phyloP scores from a whole-genome alignment of 805 yeast genomes.

The Candida stauntonica region DNA sequence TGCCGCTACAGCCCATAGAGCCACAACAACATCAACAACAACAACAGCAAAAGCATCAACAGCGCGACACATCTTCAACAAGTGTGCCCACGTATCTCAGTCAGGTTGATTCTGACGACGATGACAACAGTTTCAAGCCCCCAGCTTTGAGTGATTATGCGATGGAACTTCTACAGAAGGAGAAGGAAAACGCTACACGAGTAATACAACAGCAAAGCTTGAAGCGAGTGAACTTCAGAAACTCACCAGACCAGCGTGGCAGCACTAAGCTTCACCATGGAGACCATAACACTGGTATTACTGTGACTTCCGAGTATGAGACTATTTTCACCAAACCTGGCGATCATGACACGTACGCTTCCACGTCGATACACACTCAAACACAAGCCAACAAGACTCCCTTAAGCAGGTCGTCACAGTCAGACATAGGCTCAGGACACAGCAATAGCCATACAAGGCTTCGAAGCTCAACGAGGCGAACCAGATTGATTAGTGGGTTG shows the following conservation, averaged over 20 bases:
- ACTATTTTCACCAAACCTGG: constrained; percentile 22
- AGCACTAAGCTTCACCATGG: constrained; percentile 9
- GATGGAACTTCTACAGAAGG: constrained; percentile 43
- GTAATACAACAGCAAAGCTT: background rate
- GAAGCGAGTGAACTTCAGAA: constrained; percentile 25
- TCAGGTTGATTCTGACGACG: constrained; percentile 30
- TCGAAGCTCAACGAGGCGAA: constrained; percentile 29
- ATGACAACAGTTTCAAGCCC: constrained; percentile 50
- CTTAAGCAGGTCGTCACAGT: constrained; percentile 10
- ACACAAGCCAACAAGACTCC: constrained; percentile 21
- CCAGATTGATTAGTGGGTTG: constrained; percentile 26
- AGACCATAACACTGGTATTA: constrained; percentile 14
- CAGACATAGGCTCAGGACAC: constrained; percentile 12
- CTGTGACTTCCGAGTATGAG: constrained; percentile 23
- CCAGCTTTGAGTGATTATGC: constrained; percentile 59
- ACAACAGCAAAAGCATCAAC: background rate
- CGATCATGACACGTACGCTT: constrained; percentile 13
- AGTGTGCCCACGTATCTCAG: constrained; percentile 10
- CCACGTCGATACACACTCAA: constrained; percentile 14
- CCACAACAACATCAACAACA: background rate
- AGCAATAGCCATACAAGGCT: constrained; percentile 18
- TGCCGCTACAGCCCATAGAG: no score
- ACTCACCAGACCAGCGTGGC: constrained; percentile 12
- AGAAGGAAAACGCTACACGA: constrained; percentile 14
- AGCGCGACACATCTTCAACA: constrained; percentile 3